These are phyloP conservation scores for Colletotrichum phormii DNA, from an alignment of 2,329 filamentous ascomycete species.

Conservation along the genomic window DNA sequence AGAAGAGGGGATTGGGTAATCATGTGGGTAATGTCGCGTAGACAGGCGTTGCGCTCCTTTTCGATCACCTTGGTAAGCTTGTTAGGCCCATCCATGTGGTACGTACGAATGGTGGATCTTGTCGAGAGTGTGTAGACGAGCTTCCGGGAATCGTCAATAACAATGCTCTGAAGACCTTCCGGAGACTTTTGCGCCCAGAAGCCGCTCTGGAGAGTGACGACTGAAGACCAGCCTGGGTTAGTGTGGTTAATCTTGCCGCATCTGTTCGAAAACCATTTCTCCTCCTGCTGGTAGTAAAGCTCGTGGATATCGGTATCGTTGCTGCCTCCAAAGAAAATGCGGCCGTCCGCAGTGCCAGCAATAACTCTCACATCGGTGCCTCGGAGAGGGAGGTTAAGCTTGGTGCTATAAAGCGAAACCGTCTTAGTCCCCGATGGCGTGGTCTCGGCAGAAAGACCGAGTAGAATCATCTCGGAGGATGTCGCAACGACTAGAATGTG, in stretches of 20 bases:
- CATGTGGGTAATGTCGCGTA: conserved; percentile 86
- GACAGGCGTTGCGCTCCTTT: conserved; percentile 70
- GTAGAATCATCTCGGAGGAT: conserved; percentile 82
- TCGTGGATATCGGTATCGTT: conserved; percentile 91
- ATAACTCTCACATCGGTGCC: conserved; percentile 84
- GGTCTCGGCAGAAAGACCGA: conserved; percentile 81
- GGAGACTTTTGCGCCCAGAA: conserved; percentile 63
- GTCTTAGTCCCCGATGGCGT: conserved; percentile 76
- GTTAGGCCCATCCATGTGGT: conserved; percentile 79
- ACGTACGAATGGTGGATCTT: conserved; percentile 89
- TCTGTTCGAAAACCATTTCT: conserved; percentile 93
- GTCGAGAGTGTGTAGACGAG: conserved; percentile 93
- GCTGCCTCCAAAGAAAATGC: conserved; percentile 91
- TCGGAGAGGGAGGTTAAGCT: conserved; percentile 82
- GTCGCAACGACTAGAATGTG: conserved; percentile 93
- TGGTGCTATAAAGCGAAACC: conserved; percentile 87
- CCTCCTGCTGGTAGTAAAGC: conserved; percentile 95
- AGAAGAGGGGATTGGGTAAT: conserved; percentile 80
- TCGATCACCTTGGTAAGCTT: conserved; percentile 74
- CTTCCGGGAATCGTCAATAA: conserved; percentile 87
- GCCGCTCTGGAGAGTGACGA: conserved; percentile 63
- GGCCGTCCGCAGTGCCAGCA: conserved; percentile 83
- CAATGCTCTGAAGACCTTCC: conserved; percentile 82
- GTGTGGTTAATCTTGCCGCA: conserved; percentile 93
- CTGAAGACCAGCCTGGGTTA: conserved; percentile 75